Evolutionary conservation across 768 basidiomycete species (phyloP).

Genomic region (Suillus paluster): DNA sequence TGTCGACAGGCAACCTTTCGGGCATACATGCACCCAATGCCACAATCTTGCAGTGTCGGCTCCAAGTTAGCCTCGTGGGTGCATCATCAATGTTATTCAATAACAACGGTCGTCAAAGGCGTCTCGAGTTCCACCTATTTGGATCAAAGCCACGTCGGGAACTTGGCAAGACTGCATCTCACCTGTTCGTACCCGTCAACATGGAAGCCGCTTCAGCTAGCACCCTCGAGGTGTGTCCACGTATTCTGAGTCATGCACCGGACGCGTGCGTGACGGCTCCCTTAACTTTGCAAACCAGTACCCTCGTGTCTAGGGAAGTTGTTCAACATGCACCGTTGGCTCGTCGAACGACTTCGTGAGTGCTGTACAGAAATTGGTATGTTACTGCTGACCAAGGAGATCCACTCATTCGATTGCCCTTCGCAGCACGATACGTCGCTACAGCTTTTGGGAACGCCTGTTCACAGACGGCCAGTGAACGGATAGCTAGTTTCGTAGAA

Average conservation of each 20-base stretch:
- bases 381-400: not conserved
- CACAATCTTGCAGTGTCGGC: not conserved
- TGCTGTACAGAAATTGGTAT: not conserved
- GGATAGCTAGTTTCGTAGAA: not conserved
- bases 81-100: not conserved
- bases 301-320: constrained; percentile 1
- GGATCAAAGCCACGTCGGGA: not conserved
- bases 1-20: not conserved
- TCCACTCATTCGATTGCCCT: not conserved
- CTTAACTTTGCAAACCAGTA: constrained; percentile 1
- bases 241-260: not conserved
- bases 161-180: not conserved
- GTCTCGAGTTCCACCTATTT: not conserved
- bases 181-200: not conserved
- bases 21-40: not conserved
- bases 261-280: not conserved
- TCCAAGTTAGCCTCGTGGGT: not conserved
- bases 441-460: constrained; percentile 2
- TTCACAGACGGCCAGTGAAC: not conserved
- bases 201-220: too few species aligned
- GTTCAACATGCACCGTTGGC: not conserved
- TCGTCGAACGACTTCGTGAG: not conserved
- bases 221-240: not conserved
- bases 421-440: not conserved
- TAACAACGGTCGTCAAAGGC: not conserved